These are phyloP conservation scores for Azolla pinnata DNA, from an alignment of 75 land plant genomes.

Conservation along the genomic window DNA sequence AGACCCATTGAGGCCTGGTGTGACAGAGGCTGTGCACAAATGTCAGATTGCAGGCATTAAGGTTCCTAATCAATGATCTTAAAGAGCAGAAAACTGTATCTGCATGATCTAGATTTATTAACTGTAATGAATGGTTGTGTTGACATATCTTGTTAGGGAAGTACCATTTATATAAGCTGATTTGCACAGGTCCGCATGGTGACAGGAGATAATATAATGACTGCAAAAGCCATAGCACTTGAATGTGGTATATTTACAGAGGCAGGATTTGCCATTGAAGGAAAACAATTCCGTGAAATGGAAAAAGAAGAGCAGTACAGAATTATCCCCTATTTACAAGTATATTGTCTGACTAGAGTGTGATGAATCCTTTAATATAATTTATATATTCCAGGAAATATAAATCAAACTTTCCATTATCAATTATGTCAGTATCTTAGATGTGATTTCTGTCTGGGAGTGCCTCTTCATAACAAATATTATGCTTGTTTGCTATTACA, in stretches of 20 bases:
- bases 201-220: slow-evolving; percentile 88
- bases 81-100: not conserved
- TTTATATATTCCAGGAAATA: not conserved
- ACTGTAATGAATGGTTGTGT: no score
- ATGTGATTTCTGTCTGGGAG: no score
- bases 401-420: not conserved
- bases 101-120: not conserved
- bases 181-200: slow-evolving; percentile 82
- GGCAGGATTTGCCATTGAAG: slow-evolving; percentile 51
- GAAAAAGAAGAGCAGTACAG: slow-evolving; percentile 32
- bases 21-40: slow-evolving; percentile 62
- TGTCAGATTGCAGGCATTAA: slow-evolving; percentile 81
- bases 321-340: slow-evolving; percentile 18
- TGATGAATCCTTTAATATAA: no score
- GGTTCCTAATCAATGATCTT: slow-evolving; percentile 19
- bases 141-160: slow-evolving; percentile 4
- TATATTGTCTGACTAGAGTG: not conserved
- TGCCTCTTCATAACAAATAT: no score
- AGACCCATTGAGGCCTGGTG: slow-evolving; percentile 91
- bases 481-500: no score
- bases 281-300: slow-evolving; percentile 54
- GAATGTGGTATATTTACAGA: slow-evolving; percentile 77
- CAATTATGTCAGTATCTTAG: not conserved
- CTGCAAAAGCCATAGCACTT: slow-evolving; percentile 90
- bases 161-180: no score